Conservation (phyloP, 352 stramenopile species). For the Phytopythium kandeliae region DNA sequence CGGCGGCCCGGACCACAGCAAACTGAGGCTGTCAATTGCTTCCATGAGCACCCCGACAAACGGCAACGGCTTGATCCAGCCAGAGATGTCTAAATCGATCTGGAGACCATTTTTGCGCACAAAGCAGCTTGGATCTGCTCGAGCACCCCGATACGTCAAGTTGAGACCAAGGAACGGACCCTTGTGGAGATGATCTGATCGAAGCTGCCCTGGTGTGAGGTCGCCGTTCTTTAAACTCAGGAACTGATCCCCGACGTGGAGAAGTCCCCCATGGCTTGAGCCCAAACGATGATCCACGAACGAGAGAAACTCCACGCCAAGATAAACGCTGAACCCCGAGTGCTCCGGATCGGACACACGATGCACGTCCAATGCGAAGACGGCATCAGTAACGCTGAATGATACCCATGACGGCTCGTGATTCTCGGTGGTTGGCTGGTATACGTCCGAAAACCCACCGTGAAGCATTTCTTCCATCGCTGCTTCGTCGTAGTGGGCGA, state of each 20-base stretch:
- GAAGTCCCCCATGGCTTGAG: constrained; percentile 55
- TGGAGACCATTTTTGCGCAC: constrained; percentile 55
- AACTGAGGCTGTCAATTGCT: constrained; percentile 58
- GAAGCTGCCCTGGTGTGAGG: constrained; percentile 61
- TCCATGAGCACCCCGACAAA: constrained; percentile 71
- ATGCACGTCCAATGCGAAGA: constrained; percentile 62
- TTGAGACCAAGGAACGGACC: constrained; percentile 53
- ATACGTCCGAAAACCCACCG: constrained; percentile 71
- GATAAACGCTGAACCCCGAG: constrained; percentile 54
- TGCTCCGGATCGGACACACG: constrained; percentile 54
- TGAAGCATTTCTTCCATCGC: constrained; percentile 46
- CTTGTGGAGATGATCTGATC: constrained; percentile 50
- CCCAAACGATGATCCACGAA: constrained; percentile 64
- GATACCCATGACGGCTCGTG: constrained; percentile 65
- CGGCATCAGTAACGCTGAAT: constrained; percentile 54
- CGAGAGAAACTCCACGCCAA: constrained; percentile 53
- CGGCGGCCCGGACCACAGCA: constrained; percentile 49
- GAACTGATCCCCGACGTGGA: constrained; percentile 84
- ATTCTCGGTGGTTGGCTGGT: constrained; percentile 36
- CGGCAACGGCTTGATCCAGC: constrained; percentile 74
- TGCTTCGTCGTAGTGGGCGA: constrained; percentile 17
- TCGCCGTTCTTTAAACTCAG: constrained; percentile 72
- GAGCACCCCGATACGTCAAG: constrained; percentile 58
- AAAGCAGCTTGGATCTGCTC: constrained; percentile 34
- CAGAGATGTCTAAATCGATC: constrained; percentile 60